Base-by-base conservation (phyloP, 2,329 filamentous ascomycete genomes). In the Clonostachys rhizophaga region DNA sequence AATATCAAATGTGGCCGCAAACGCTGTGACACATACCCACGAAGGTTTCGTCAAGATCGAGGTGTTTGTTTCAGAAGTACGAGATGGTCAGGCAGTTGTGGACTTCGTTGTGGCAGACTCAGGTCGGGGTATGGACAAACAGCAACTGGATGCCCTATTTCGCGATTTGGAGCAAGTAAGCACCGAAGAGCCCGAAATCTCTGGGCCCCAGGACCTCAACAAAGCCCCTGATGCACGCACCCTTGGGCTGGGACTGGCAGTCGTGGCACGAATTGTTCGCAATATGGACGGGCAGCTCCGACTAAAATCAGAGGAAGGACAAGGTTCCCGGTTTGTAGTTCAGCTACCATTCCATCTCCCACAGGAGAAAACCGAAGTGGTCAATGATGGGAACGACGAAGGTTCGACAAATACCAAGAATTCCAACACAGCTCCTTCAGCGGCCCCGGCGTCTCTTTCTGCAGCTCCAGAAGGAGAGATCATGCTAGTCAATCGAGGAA, bases 221-320 rank as follows among this genome's bases (percentile, higher is more conserved):
- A 58, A 64, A 45, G 47, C 61, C 13, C 51, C 50, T 39, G 54
- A 69, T 17, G 51, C 62, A 16, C 66, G 69, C 43, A 83, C 83
- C 0, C 66, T 95, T 2, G 91, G 91, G 0, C 76, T 96, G 10
- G 91, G 91, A 0, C 74, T 96, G n/a, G 91, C 91, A 1, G 76
- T 95, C 12, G 91, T 95, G n/a, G 87, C 89, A 14, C 81, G 91
- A 36, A 89, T 90, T 35, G 76, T 96, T 34, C 81, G 84, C n/a
- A 95, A 91, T 58, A 94, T 95, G 88, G 86, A 92, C 49, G 91
- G 91, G 0, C 91, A 95, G 58, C 66, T 96, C 33, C 82, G 89
- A 2, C 69, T 96, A 2, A 92, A 91, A 57, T 95, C 90, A 0
- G 89, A 94, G 57, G 79, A 87, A 59, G 87, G 87, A 3, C 87